A percentile compares a stretch with the other conserved stretches of the same genome.
Conservation (phyloP, 176 grass and related monocot genomes). For the Raddia guianensis region DNA sequence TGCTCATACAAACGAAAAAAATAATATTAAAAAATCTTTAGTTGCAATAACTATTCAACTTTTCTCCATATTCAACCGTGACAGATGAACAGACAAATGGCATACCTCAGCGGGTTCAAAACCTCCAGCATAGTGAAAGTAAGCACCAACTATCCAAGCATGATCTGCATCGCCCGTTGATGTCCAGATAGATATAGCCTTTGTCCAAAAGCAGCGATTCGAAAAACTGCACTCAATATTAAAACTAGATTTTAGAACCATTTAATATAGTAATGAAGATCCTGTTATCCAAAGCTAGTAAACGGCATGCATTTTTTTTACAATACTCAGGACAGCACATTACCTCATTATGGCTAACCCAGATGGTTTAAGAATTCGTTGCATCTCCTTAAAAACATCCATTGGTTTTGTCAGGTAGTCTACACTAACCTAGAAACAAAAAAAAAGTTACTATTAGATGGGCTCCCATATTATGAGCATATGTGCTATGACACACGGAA, state of each 20-base stretch:
- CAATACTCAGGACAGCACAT: neutral
- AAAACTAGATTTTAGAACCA: constrained; percentile 8
- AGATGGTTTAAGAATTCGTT: constrained; percentile 79
- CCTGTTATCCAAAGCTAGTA: neutral
- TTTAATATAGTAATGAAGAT: neutral
- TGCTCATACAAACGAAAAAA: neutral
- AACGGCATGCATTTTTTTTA: neutral
- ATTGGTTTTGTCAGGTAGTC: constrained; percentile 93
- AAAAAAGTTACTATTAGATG: neutral
- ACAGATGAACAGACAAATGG: neutral
- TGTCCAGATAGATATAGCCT: constrained; percentile 98
- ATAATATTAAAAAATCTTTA: neutral
- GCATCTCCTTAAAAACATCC: constrained; percentile 96
- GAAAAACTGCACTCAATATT: constrained; percentile 65
- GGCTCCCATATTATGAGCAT: neutral
- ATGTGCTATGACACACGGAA: neutral
- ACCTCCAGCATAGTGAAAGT: constrained; percentile 86
- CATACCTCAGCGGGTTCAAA: constrained; percentile 84
- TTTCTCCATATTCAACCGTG: neutral
- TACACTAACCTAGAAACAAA: constrained; percentile 79
- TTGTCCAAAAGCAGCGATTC: constrained; percentile 95
- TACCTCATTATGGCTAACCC: constrained; percentile 97
- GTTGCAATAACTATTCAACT: neutral
- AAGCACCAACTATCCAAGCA: constrained; percentile 93
- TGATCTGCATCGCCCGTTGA: constrained; percentile 92